phyloP scores from a whole-genome alignment of 441 rosid species.

The Bocquillonia castaneifolia region DNA sequence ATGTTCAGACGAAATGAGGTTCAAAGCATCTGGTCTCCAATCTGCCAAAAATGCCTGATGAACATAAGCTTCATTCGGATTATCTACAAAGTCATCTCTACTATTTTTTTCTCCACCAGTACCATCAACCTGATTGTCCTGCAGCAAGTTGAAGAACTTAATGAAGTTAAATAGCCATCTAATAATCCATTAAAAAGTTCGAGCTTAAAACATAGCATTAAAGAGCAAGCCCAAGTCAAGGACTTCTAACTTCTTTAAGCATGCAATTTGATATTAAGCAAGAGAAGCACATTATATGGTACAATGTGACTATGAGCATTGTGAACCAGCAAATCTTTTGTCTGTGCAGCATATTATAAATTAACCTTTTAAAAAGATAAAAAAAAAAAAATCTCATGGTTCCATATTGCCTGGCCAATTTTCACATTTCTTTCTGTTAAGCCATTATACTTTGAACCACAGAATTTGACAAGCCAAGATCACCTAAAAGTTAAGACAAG shows the following conservation, averaged over 20 bases:
- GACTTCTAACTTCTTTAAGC: neutral
- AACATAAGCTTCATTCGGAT: conserved; percentile 61
- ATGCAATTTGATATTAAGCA: neutral
- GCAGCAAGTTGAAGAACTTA: conserved; percentile 22
- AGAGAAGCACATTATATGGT: neutral
- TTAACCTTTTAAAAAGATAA: neutral
- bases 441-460: neutral
- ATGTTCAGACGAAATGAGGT: conserved; percentile 29
- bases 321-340: too few relatives aligned
- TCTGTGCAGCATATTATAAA: neutral
- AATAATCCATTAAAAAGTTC: conserved; percentile 7
- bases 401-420: neutral
- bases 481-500: neutral
- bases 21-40: conserved; percentile 63
- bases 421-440: too few relatives aligned
- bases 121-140: conserved; percentile 50
- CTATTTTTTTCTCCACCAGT: conserved; percentile 45
- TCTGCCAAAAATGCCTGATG: conserved; percentile 88
- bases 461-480: neutral
- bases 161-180: conserved; percentile 10
- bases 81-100: conserved; percentile 56
- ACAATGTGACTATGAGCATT: neutral
- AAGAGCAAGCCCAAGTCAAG: conserved; percentile 3
- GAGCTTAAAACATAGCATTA: conserved; percentile 11
- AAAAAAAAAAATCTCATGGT: neutral